Base-by-base conservation (phyloP, 2,329 filamentous ascomycete species). In the Hymenoscyphus scutula region DNA sequence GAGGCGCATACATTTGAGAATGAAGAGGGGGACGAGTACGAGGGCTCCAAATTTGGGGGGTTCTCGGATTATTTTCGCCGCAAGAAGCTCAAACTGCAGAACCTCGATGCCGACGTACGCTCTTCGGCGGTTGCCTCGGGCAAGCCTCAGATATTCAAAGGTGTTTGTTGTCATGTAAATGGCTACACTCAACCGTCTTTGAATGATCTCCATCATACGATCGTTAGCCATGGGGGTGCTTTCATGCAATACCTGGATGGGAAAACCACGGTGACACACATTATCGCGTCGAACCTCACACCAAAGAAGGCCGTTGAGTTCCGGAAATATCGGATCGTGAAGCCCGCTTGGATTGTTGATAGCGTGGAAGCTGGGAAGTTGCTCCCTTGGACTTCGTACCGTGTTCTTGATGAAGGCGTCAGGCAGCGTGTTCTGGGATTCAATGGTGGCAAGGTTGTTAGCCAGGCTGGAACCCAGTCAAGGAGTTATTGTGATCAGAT, bases 41-140 rank as follows among this genome's bases (percentile, higher is more conserved):
- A 89, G 63, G 85, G 82, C 1, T 97, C 92, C 66, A 85, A 84
- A 59, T 99, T 98, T 76, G 91, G 92, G 29, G 94, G 93, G 8
- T 96, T 98, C 71, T 78, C 82, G 27, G 94, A 98, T 73, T 99
- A 98, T 76, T 96, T 97, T 74, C 84, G 93, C 57, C 88, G 93
- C 61, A 99, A 99, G 80, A 97, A 96, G 81, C 87, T 97, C 76
- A 99, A 99, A 74, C 83, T 99, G 3, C 95, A 98, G 76, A 99
- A 99, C 72, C 84, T 95, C 32, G 95, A 99, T 76, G 88, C 87
- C 8, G 86, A 96, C 60, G 80, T 96, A 53, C 88, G 94, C 63
- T 83, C 89, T 34, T 80, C 85, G 3, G 19, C 45, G 7, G 19
- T 51, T 51, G 84, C 87, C 1, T 76, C 79, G 0, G 87, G 89